Base-by-base conservation (phyloP, 2,329 filamentous ascomycete genomes). In the Dothideomycetidae sp. region DNA sequence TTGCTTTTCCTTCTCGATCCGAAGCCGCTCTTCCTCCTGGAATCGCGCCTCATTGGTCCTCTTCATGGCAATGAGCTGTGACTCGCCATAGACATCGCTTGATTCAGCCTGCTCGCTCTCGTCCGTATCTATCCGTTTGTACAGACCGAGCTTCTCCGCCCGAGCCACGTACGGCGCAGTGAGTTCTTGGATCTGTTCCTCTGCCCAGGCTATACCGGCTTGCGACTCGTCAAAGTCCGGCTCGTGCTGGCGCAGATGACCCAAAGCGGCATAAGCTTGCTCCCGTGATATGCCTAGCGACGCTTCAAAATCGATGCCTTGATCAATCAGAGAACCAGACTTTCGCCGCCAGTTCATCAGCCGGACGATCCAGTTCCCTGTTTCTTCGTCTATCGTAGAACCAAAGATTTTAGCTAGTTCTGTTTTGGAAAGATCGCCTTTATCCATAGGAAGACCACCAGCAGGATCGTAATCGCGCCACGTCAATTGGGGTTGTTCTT, bases 381-480 rank as follows among this genome's bases (percentile, higher is more conserved):
- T 50, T 5, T 57, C 54, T 13, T 30, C 41, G 33, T 53, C 49
- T 11, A 49, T 39, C 16, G 50, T 42, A n/a, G 40, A 41, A 17
- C 48, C 49, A 30, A 59, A 59, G 15, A 58, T 49, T 17, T 39
- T 41, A 28, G 50, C 44, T 34, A 58, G 48, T 31, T 54, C 44
- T 1, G 43, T 23, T 21, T 49, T 45, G 5, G 37, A 44, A 4
- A 49, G 47, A 32, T 55, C 54, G 39, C 51, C 51, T n/a, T 43
- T 37, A 2, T 49, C 49, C 11, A 58, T 37, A 13, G 55, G 55
- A 47, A 58, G 54, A 14, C 55, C 55, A 5, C 52, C 53, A 29
- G 46, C 49, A 11, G 54, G 52, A 34, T 55, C 54, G 42, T 57
- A 59, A 45, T 58, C 53, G 30, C 53, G 51, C 55, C 55, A 58